phyloP scores from a whole-genome alignment of 192 early-diverging fungal genomes.

The Coemansia sp. region DNA sequence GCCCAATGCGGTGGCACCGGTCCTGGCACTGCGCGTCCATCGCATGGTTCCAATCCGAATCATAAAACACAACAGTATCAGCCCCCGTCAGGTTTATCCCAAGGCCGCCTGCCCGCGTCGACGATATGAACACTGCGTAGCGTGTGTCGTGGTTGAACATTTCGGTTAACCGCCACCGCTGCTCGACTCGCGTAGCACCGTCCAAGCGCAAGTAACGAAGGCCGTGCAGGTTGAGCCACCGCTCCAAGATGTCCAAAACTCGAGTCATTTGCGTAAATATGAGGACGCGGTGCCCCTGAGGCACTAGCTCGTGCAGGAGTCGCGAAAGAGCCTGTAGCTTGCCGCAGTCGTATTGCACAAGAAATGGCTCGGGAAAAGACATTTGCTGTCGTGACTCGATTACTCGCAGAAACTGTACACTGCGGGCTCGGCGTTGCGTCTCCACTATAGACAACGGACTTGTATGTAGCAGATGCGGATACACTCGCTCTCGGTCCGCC shows the following conservation, averaged over 20 bases:
- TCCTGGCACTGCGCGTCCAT: slow-evolving; percentile 93
- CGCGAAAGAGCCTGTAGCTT: slow-evolving; percentile 85
- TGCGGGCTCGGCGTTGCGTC: slow-evolving; percentile 28
- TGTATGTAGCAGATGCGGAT: slow-evolving; percentile 24
- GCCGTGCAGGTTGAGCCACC: slow-evolving; percentile 87
- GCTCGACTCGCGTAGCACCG: slow-evolving; percentile 92
- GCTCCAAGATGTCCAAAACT: slow-evolving; percentile 95
- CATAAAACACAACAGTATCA: slow-evolving; percentile 93
- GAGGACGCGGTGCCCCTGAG: slow-evolving; percentile 89
- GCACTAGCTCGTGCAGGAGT: slow-evolving; percentile 77
- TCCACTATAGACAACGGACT: slow-evolving; percentile 11
- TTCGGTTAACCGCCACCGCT: slow-evolving; percentile 84
- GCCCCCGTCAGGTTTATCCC: slow-evolving; percentile 97
- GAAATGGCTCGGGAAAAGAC: slow-evolving; percentile 79
- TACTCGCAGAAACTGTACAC: slow-evolving; percentile 59
- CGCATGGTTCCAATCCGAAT: slow-evolving; percentile 95
- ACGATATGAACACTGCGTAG: slow-evolving; percentile 94
- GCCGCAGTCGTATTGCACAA: slow-evolving; percentile 85
- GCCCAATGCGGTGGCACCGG: slow-evolving; percentile 98
- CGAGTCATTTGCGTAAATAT: slow-evolving; percentile 99
- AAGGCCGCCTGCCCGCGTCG: slow-evolving; percentile 95
- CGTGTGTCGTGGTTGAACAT: slow-evolving; percentile 89
- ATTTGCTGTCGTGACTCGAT: slow-evolving; percentile 66
- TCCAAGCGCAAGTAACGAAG: slow-evolving; percentile 96
- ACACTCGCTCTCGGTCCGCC: slow-evolving; percentile 18